Conservation (phyloP, 805 yeast genomes). For the Starmerella apis region DNA sequence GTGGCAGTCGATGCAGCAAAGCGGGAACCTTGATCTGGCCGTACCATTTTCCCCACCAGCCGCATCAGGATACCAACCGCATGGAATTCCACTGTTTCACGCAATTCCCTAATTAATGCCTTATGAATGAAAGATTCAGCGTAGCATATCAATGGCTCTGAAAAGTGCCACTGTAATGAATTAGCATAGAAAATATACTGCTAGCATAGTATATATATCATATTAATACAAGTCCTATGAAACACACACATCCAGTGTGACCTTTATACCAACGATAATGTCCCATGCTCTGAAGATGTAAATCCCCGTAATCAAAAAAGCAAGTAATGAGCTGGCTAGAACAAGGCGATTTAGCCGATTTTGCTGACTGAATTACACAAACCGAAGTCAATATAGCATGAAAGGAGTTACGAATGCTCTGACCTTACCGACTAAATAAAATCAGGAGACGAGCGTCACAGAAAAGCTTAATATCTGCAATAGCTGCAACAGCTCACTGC, state of each 20-base stretch:
- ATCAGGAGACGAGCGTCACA: no score
- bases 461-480: no score
- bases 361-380: no score
- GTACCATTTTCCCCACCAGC: slow-evolving; percentile 5
- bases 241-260: background rate
- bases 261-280: no score
- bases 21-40: background rate
- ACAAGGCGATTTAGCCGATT: no score
- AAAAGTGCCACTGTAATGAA: background rate
- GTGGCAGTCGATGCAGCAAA: slow-evolving; percentile 41
- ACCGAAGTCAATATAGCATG: no score
- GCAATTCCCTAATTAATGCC: slow-evolving; percentile 4
- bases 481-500: no score
- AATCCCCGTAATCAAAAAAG: no score
- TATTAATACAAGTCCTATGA: background rate
- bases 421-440: no score
- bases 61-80: background rate
- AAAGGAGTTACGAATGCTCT: no score
- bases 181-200: background rate
- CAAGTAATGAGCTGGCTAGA: no score
- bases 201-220: background rate
- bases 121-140: background rate
- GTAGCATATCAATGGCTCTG: background rate
- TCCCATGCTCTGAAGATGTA: no score
- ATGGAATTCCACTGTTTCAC: slow-evolving; percentile 1